Percentiles rank a stretch among this genome's conserved stretches.
Conservation (phyloP, 1,284 basidiomycete species). For the Leccinum huronense region DNA sequence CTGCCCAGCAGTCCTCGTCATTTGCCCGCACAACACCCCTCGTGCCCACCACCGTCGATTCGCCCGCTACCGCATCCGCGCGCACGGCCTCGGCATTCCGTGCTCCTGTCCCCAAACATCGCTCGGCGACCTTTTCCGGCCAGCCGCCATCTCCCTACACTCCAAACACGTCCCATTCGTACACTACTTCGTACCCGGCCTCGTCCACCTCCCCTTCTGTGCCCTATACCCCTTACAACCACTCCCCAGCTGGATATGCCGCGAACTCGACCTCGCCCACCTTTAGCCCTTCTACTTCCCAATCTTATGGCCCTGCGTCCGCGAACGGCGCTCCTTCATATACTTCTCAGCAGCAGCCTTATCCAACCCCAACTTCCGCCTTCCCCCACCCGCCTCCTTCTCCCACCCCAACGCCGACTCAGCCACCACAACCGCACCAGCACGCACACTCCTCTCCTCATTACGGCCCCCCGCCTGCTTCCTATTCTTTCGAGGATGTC, state of each 20-base stretch:
- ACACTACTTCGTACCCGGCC: conserved; percentile 15
- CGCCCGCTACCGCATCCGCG: conserved; percentile 19
- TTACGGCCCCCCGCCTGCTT: conserved; percentile 27
- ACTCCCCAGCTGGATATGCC: conserved; percentile 22
- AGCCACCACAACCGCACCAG: conserved; percentile 19
- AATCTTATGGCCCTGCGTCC: conserved; percentile 20
- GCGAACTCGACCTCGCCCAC: conserved; percentile 27
- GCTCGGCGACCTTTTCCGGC: conserved; percentile 14
- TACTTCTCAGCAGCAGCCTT: conserved; percentile 24
- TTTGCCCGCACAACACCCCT: conserved; percentile 35
- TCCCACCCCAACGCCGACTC: conserved; percentile 32
- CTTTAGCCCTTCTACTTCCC: conserved; percentile 26
- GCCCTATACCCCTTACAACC: conserved; percentile 26
- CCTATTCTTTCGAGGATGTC: conserved; percentile 27
- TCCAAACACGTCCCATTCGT: conserved; percentile 23
- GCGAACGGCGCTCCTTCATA: conserved; percentile 20
- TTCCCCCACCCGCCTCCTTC: conserved; percentile 32
- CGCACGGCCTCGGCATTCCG: conserved; percentile 19
- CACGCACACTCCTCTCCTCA: conserved; percentile 25
- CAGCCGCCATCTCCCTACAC: conserved; percentile 26
- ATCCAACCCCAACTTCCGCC: conserved; percentile 32
- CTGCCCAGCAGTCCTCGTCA: conserved; percentile 19
- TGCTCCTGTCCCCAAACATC: conserved; percentile 25
- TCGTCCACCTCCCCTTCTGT: conserved; percentile 22
- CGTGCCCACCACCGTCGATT: conserved; percentile 39